Conservation (phyloP, 1,284 basidiomycete species). For the Porogramme epimiltina region DNA sequence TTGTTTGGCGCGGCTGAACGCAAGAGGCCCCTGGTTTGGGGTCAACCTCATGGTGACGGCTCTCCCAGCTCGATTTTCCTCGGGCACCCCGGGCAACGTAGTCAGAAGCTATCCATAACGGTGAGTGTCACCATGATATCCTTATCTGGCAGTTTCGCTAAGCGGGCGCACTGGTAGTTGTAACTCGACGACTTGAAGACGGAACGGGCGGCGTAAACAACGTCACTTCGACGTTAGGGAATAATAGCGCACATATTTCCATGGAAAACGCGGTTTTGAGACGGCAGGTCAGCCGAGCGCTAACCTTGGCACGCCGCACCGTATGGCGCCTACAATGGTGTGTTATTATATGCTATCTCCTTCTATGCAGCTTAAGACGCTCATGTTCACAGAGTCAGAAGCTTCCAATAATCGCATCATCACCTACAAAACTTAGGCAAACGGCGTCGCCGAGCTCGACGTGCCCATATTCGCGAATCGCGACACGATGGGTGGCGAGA, state of each 20-base stretch:
- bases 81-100: conserved; percentile 52
- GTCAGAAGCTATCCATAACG: conserved; percentile 67
- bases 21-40: conserved; percentile 49
- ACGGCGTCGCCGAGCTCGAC: conserved; percentile 58
- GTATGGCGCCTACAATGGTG: conserved; percentile 75
- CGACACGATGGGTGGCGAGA: conserved; percentile 65
- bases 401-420: conserved; percentile 43
- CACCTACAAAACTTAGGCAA: conserved; percentile 61
- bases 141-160: background rate
- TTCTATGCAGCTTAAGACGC: background rate
- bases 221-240: conserved; percentile 57
- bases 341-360: conserved; percentile 29
- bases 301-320: conserved; percentile 60
- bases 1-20: conserved; percentile 38
- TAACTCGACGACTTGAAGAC: conserved; percentile 59
- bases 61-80: conserved; percentile 47
- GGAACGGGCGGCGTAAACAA: conserved; percentile 76
- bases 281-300: conserved; percentile 54
- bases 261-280: conserved; percentile 37
- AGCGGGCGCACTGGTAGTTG: conserved; percentile 47
- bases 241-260: conserved; percentile 42
- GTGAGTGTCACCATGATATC: conserved; percentile 34
- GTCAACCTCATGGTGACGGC: conserved; percentile 52
- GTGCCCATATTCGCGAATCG: conserved; percentile 69
- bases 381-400: conserved; percentile 48